Percentiles rank a stretch among this genome's conserved stretches.
Conservation (phyloP, 2,329 filamentous ascomycete species). For the Fusarium sp. region DNA sequence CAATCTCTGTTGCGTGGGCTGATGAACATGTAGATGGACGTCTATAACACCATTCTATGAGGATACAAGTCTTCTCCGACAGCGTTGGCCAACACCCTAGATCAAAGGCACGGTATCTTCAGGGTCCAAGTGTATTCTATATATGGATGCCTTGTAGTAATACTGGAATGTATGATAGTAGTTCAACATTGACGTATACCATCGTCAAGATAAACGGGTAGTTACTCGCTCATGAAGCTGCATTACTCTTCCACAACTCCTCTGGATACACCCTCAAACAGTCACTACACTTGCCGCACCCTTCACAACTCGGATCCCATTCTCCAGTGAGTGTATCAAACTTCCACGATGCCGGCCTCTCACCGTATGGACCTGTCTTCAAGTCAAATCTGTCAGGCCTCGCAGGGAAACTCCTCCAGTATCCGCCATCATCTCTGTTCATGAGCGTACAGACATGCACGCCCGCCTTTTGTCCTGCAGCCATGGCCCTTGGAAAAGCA, state of each 20-base stretch:
- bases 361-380: constrained; percentile 19
- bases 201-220: neutral
- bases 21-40: too few species aligned
- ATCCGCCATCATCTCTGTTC: constrained; percentile 23
- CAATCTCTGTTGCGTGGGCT: neutral
- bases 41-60: neutral
- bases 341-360: constrained; percentile 34
- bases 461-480: constrained; percentile 12
- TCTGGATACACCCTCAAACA: constrained; percentile 37
- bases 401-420: constrained; percentile 35
- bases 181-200: neutral
- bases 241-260: constrained; percentile 24
- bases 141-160: neutral
- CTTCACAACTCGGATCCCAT: constrained; percentile 31
- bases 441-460: constrained; percentile 33
- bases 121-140: neutral
- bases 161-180: neutral
- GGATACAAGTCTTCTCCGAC: too few species aligned
- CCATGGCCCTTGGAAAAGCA: constrained; percentile 18
- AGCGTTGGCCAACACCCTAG: neutral
- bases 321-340: constrained; percentile 17
- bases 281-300: constrained; percentile 30
- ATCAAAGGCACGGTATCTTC: too few species aligned
- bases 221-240: neutral
- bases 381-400: constrained; percentile 34